Evolutionary conservation across 306 rosid genomes (phyloP).

Genomic region (Begonia peltatifolia): DNA sequence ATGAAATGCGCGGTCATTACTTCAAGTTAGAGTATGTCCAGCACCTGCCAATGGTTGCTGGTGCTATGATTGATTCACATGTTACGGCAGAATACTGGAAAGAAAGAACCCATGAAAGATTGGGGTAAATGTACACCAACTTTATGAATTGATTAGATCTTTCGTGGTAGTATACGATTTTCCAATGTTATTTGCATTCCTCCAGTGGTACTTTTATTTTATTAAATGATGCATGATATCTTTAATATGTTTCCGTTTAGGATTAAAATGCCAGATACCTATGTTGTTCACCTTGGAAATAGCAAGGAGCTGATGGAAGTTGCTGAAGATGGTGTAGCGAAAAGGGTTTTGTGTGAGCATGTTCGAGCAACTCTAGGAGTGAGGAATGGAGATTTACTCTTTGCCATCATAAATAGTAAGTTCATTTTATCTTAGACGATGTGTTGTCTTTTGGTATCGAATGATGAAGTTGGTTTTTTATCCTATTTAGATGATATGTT

Average conservation of each 20-base stretch:
- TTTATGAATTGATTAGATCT: no score
- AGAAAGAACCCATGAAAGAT: slow-evolving; percentile 66
- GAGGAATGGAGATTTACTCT: slow-evolving; percentile 74
- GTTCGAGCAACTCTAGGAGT: slow-evolving; percentile 81
- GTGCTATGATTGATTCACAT: slow-evolving; percentile 96
- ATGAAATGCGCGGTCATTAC: slow-evolving; percentile 97
- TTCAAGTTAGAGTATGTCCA: slow-evolving; percentile 92
- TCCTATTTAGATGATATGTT: no score
- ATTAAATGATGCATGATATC: no score
- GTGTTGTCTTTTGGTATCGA: no score
- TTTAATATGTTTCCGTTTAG: slow-evolving; percentile 16
- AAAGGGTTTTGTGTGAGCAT: slow-evolving; percentile 88
- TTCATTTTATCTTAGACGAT: slow-evolving; percentile 9
- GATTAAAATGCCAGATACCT: slow-evolving; percentile 78
- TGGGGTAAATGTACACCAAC: slow-evolving; percentile 26
- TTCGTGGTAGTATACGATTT: no score
- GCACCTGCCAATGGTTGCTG: slow-evolving; percentile 98
- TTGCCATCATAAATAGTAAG: slow-evolving; percentile 93
- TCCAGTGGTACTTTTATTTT: no score
- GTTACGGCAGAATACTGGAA: slow-evolving; percentile 87
- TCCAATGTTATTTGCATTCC: no score
- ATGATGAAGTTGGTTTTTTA: not conserved
- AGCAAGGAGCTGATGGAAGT: slow-evolving; percentile 96
- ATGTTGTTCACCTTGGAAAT: slow-evolving; percentile 94
- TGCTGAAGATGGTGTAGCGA: slow-evolving; percentile 76